These are phyloP conservation scores for Aspergillus phoenicis DNA, from an alignment of 2,329 filamentous ascomycete genomes.

Conservation along the genomic window DNA sequence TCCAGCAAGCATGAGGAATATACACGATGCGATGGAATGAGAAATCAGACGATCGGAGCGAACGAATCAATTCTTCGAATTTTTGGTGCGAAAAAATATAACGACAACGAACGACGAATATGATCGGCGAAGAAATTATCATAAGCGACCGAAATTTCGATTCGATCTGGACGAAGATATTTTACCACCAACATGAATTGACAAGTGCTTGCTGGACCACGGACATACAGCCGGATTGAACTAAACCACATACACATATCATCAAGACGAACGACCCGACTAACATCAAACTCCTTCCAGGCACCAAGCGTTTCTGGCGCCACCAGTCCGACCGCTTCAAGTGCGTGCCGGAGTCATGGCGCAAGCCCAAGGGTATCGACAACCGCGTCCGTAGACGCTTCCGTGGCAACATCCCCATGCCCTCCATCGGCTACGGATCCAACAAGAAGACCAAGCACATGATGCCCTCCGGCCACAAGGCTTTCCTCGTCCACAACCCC, in stretches of 20 bases:
- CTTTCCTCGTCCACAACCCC: conserved; percentile 97
- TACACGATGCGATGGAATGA: neutral
- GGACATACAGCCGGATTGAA: neutral
- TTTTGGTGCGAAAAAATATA: neutral
- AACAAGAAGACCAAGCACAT: conserved; percentile 99
- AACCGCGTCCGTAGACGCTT: conserved; percentile 96
- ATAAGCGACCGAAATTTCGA: neutral
- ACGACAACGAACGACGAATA: neutral
- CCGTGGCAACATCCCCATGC: conserved; percentile 94
- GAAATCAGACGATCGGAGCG: neutral
- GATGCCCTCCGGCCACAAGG: conserved; percentile 99
- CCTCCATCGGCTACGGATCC: conserved; percentile 97
- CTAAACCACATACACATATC: neutral
- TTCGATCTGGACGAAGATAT: neutral
- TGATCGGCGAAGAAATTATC: neutral
- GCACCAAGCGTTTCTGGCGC: conserved; percentile 91
- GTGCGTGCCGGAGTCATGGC: conserved; percentile 87
- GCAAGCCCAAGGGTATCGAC: conserved; percentile 99
- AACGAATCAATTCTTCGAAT: neutral
- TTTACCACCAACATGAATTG: neutral
- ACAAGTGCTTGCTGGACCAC: neutral
- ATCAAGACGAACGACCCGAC: neutral
- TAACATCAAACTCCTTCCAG: conserved; percentile 50
- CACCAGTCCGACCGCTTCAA: conserved; percentile 98
- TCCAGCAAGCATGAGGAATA: neutral